phyloP scores from a whole-genome alignment of 306 rosid genomes.

The Malus fusca region DNA sequence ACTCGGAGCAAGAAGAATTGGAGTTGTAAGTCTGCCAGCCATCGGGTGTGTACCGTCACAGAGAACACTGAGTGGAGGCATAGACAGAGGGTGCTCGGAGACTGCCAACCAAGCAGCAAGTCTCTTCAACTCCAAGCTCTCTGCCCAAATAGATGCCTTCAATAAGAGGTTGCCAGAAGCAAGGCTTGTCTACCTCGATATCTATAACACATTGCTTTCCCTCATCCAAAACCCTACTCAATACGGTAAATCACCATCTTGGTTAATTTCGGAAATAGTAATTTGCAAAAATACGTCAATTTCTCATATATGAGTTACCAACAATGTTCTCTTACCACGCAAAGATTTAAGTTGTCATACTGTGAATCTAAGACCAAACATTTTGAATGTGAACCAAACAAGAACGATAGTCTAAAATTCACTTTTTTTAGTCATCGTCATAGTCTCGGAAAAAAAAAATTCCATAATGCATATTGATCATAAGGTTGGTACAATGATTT shows the following conservation, averaged over 20 bases:
- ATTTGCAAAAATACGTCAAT: too few species aligned
- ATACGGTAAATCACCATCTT: constrained; percentile 30
- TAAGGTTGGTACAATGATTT: neutral
- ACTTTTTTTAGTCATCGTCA: too few species aligned
- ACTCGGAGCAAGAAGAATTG: constrained; percentile 60
- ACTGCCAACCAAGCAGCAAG: constrained; percentile 39
- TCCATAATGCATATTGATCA: too few species aligned
- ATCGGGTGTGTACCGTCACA: constrained; percentile 66
- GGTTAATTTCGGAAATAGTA: too few species aligned
- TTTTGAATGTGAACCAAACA: too few species aligned
- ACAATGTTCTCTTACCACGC: too few species aligned
- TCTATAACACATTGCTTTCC: constrained; percentile 26
- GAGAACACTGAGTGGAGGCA: constrained; percentile 54
- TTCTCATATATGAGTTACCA: too few species aligned
- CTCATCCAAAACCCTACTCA: constrained; percentile 40
- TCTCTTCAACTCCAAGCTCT: constrained; percentile 58
- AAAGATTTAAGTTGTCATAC: too few species aligned
- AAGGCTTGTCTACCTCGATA: constrained; percentile 55
- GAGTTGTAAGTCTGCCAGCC: constrained; percentile 36
- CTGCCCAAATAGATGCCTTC: constrained; percentile 25
- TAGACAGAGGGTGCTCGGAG: constrained; percentile 34
- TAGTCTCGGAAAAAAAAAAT: too few species aligned
- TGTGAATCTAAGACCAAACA: too few species aligned
- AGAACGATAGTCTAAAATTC: too few species aligned
- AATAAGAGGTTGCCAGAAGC: constrained; percentile 27